A percentile compares a stretch with the other conserved stretches of the same genome.
Conservation (phyloP, 345 rosid species). For the Corymbia maculata region DNA sequence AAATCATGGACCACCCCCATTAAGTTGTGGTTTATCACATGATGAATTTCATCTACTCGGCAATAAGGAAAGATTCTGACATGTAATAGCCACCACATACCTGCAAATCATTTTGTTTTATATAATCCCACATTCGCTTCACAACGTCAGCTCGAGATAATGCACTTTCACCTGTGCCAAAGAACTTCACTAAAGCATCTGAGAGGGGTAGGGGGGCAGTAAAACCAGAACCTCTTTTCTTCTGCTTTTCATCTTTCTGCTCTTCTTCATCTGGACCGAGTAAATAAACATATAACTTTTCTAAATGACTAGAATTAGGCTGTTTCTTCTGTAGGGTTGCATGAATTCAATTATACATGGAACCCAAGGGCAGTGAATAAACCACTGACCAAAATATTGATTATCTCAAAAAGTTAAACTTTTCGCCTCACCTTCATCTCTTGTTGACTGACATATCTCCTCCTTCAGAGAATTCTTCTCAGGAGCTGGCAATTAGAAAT, state of each 20-base stretch:
- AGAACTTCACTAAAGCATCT: conserved; percentile 42
- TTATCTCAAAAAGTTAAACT: not conserved
- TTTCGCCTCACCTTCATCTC: not conserved
- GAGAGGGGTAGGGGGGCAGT: conserved; percentile 55
- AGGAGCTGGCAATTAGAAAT: not conserved
- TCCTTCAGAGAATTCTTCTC: not conserved
- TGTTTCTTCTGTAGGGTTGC: not conserved
- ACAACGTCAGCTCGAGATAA: conserved; percentile 42
- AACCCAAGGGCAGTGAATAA: not conserved
- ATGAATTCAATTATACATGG: not conserved
- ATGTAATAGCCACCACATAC: conserved; percentile 10
- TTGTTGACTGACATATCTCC: not conserved
- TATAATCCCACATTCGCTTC: conserved; percentile 59
- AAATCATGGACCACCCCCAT: not conserved
- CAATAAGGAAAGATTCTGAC: not conserved
- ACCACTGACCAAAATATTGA: not conserved
- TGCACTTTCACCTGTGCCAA: conserved; percentile 54
- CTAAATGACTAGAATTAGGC: not conserved
- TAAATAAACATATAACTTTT: not conserved
- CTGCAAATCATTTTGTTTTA: conserved; percentile 55
- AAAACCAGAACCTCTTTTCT: conserved; percentile 40
- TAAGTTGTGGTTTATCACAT: not conserved
- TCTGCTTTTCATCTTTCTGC: conserved; percentile 40
- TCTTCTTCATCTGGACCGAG: conserved; percentile 30
- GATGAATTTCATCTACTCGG: not conserved